These are phyloP conservation scores for Macrophomina pseudophaseolina DNA, from an alignment of 2,329 filamentous ascomycete genomes.

Conservation along the genomic window DNA sequence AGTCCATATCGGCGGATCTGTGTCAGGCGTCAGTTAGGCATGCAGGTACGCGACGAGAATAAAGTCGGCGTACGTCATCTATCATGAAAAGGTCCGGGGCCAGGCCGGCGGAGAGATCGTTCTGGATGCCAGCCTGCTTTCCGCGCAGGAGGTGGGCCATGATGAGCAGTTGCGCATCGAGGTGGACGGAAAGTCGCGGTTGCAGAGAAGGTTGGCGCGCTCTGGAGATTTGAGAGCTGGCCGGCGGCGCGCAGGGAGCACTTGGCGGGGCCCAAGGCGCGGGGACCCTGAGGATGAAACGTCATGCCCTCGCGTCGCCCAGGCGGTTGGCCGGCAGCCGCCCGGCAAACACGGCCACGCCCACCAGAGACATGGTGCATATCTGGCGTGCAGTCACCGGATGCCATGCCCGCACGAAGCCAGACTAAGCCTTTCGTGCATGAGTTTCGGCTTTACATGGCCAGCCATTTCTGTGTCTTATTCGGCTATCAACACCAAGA, in stretches of 20 bases:
- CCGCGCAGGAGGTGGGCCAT: slow-evolving; percentile 91
- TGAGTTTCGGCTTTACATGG: too few species aligned
- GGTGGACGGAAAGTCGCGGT: slow-evolving; percentile 8
- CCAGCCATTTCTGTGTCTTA: too few species aligned
- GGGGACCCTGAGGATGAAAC: slow-evolving; percentile 16
- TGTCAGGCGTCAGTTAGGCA: slow-evolving; percentile 28
- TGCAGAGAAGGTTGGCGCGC: slow-evolving; percentile 8
- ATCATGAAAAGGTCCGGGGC: slow-evolving; percentile 77
- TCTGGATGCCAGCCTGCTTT: slow-evolving; percentile 91
- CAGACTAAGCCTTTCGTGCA: too few species aligned
- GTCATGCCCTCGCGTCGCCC: slow-evolving; percentile 22
- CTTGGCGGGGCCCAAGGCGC: slow-evolving; percentile 21
- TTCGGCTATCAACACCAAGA: neutral
- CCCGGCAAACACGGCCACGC: slow-evolving; percentile 17
- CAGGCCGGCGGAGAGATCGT: slow-evolving; percentile 85
- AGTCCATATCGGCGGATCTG: slow-evolving; percentile 78
- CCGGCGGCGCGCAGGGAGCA: slow-evolving; percentile 4
- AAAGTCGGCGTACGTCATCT: slow-evolving; percentile 68
- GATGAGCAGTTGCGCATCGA: slow-evolving; percentile 28
- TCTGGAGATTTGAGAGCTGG: neutral
- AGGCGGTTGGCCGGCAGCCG: slow-evolving; percentile 17
- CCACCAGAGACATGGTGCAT: neutral
- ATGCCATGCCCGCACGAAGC: too few species aligned
- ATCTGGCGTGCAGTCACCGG: neutral
- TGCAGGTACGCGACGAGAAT: slow-evolving; percentile 32